Conservation (phyloP, 2,329 filamentous ascomycete genomes). For the Whalleya microplaca region DNA sequence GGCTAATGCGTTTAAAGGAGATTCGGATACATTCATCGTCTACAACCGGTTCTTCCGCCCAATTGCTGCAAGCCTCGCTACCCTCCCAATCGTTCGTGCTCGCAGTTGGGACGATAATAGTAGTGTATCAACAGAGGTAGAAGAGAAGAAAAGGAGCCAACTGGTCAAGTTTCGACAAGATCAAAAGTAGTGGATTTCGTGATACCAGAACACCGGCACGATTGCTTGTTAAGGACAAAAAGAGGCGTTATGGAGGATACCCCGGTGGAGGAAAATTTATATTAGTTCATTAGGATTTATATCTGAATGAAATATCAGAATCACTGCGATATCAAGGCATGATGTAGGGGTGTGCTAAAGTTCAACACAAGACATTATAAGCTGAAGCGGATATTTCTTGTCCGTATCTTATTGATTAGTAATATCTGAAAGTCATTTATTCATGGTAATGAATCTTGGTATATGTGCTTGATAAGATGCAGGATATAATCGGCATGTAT, state of each 20-base stretch:
- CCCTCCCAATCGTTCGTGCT: constrained; percentile 10
- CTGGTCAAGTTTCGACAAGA: constrained; percentile 1
- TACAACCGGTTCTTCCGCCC: constrained; percentile 54
- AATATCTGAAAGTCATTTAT: too few relatives aligned
- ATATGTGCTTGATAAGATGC: too few relatives aligned
- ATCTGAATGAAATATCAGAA: too few relatives aligned
- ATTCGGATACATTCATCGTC: constrained; percentile 45
- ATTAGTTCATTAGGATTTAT: too few relatives aligned
- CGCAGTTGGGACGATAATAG: constrained; percentile 10
- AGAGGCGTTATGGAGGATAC: background rate
- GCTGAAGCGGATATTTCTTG: too few relatives aligned
- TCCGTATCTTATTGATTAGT: too few relatives aligned
- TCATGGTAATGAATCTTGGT: too few relatives aligned
- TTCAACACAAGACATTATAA: too few relatives aligned
- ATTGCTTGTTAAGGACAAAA: background rate
- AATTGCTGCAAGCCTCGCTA: constrained; percentile 14
- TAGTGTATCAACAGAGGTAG: constrained; percentile 10
- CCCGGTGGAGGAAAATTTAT: too few relatives aligned
- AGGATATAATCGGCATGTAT: too few relatives aligned
- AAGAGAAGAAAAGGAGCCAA: constrained; percentile 8
- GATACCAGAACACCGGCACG: background rate
- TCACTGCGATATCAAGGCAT: too few relatives aligned
- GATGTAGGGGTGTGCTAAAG: too few relatives aligned
- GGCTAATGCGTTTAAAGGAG: constrained; percentile 44
- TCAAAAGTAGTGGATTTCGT: background rate